Base-by-base conservation (phyloP, 169 alveolate species). In the Plasmodium berghei region DNA sequence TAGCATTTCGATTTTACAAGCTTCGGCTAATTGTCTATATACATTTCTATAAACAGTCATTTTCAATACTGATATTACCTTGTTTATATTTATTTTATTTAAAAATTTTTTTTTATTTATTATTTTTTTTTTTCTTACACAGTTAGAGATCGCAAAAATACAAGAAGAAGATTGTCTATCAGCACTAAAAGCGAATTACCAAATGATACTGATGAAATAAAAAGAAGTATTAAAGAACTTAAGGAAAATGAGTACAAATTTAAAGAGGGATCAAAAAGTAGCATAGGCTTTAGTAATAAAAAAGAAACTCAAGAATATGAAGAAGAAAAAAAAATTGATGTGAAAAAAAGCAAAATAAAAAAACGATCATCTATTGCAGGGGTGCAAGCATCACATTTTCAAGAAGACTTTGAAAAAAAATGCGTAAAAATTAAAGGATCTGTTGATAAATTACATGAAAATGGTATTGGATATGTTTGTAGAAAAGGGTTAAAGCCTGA, bases 401-500 rank as follows among this genome's bases (percentile, higher is more conserved):
- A 83, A 67, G 90, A 83, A 83, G 90, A 83, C 58, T 83, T 83
- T 61, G 90, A 83, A 83, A 83, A 83, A 45, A 83, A 83, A 42
- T 83, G 90, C 70, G 90, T 83, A 16, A 83, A 83, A 83, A 70
- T 83, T 67, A 83, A 66, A 83, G 90, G 90, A 40, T 69, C 73
- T 14, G 90, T 83, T 67, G 86, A 83, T 18, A 70, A 69, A 63
- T 59, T 72, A 20, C 71, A 54, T 69, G 77, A 92, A 64, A 69
- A 73, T 59, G 95, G 96, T 22, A 93, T 95, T 40, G 97, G 96
- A 18, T 95, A 86, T 71, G 96, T 94, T 16, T 95, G 97, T 80
- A 80, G 94, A 58, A 96, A 96, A 72, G 98, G 98, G 0, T 69
- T 94, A 74, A 96, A 96, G 67, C 98, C 98, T 5, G 97, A 95